These are phyloP conservation scores for Orbilia brochopaga DNA, from an alignment of 2,329 filamentous ascomycete species.

Conservation along the genomic window DNA sequence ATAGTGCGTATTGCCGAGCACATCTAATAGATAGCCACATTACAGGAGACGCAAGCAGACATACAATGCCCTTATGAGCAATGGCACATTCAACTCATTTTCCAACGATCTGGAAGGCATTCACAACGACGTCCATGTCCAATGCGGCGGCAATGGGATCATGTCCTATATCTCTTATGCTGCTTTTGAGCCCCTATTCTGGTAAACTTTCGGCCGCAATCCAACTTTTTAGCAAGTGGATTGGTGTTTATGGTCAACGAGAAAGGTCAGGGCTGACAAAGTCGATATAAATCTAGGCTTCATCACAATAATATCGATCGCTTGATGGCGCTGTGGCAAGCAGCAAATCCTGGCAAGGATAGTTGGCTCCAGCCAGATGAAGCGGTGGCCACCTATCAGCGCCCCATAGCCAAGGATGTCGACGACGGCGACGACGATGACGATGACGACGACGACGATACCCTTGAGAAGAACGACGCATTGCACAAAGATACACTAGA, in stretches of 20 bases:
- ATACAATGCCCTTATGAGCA: slow-evolving; percentile 51
- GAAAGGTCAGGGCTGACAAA: too few species aligned
- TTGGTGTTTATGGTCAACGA: too few species aligned
- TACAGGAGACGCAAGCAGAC: slow-evolving; percentile 51
- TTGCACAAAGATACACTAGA: slow-evolving; percentile 35
- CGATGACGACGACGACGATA: slow-evolving; percentile 12
- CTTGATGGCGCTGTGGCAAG: slow-evolving; percentile 55
- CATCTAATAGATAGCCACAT: not conserved
- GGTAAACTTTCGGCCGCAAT: slow-evolving; percentile 21
- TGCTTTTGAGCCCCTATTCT: slow-evolving; percentile 56
- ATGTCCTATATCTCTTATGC: slow-evolving; percentile 54
- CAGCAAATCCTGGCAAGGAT: slow-evolving; percentile 49
- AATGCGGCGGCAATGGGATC: slow-evolving; percentile 52
- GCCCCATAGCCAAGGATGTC: slow-evolving; percentile 8
- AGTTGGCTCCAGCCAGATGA: slow-evolving; percentile 27
- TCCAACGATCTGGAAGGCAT: slow-evolving; percentile 53
- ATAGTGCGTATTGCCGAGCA: not conserved
- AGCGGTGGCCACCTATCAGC: slow-evolving; percentile 49
- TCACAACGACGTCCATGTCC: slow-evolving; percentile 54
- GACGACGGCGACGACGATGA: not conserved
- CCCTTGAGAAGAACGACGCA: not conserved
- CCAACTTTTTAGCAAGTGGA: slow-evolving; percentile 50
- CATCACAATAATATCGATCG: slow-evolving; percentile 54
- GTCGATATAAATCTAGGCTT: slow-evolving; percentile 16
- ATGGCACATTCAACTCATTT: slow-evolving; percentile 49